Base-by-base conservation (phyloP, 257 asterid genomes). In the Lavandula angustifolia region DNA sequence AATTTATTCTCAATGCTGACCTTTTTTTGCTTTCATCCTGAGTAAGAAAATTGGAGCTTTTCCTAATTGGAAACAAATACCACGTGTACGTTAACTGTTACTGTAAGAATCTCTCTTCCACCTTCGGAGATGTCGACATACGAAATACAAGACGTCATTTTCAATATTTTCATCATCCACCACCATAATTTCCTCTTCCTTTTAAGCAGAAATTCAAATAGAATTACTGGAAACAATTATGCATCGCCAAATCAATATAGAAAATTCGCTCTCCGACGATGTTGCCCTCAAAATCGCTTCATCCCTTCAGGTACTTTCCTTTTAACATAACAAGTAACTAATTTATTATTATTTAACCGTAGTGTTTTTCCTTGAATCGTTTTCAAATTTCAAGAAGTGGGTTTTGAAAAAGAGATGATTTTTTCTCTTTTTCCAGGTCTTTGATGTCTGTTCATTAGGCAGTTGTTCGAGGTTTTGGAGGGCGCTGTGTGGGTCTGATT, bases 391-490 rank as follows among this genome's bases (percentile, higher is more conserved):
- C 41, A 14, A 16, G 41, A 58, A 49, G 63, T 73, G 77, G 77
- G 74, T 38, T 78, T 37, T 70, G 52, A 68, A 35, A 71, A 67
- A 64, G 59, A 62, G 41, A 62, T n/a, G 11, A 48, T 61, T 35
- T 68, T 68, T 64, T 4, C 73, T 66, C 47, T 0, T 22, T 42
- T 27, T 41, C 3, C 79, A 91, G 96, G 96, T 76, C n/a, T 38
- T 67, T 58, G 98, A 89, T 73, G 79, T 92, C 38, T 92, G 95
- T 70, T 83, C 96, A 0, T 72, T 92, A 77, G 95, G 98, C 22
- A 78, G 98, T 59, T 92, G 96, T 67, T 92, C 95, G 11, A 84
- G 86, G 81, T 88, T 84, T 55, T 91, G 96, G 98, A 69, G 85
- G 72, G 88, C 80, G 50, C 60, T 91, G 38, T 88, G 98, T 67